Base-by-base conservation (phyloP, 441 rosid genomes). In the Euphorbia schlechtendalii region DNA sequence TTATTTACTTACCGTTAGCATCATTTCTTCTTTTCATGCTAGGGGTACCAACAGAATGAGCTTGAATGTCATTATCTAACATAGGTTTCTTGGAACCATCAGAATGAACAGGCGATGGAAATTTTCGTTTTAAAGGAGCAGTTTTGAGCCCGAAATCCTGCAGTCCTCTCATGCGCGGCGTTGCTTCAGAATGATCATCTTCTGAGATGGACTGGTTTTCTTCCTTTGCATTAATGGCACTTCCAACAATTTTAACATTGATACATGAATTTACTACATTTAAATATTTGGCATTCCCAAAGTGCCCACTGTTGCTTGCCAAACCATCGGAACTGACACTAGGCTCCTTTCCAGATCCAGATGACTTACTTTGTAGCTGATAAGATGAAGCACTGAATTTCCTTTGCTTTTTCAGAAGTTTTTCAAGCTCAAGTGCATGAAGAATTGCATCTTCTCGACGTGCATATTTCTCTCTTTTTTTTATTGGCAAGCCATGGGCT, bases 381-480 rank as follows among this genome's bases (percentile, higher is more conserved):
- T 73, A 80, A 73, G 66, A 59, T 65, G 65, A 25, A 7, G 51
- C 63, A 68, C 70, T 73, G 1, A 68, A 60, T 68, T 81, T 84
- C 64, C 82, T 88, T 78, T 85, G 86, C 71, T 77, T 87, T 71
- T 65, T 78, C 76, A 80, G 66, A 48, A 86, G 67, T 73, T 85
- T 91, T 79, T 95, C 99, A 58, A 95, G 96, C 71, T 95, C 99
- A 72, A 95, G 96, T 5, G 98, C 98, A 73, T 95, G 99, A 55
- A 91, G 94, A 76, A 95, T 92, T 22, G 99, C 99, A 77, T 95
- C 99, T 81, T 95, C 99, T 67, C 99, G 81, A 56, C 99, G 93
- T 63, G 99, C 98, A 83, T 95, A 95, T 77, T 95, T 95, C 81
- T 95, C 99, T 72, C 98, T 82, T 79, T 92, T 95, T 71, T 87